Evolutionary conservation across 768 basidiomycete species (phyloP).

Genomic region (Tremella fuciformis): DNA sequence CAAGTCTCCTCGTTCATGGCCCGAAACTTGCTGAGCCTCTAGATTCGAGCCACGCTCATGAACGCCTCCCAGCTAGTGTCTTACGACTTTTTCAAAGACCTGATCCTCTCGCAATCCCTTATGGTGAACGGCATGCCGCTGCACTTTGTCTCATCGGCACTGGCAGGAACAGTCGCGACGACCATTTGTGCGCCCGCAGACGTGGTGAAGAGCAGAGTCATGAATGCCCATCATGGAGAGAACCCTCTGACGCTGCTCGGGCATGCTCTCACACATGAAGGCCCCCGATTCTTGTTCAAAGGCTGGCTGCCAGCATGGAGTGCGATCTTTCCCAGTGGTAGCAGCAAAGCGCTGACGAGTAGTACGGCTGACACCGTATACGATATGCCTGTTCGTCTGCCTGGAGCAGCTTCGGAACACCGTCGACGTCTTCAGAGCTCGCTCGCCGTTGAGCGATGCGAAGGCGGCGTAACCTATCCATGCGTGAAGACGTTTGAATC

Average conservation of each 20-base stretch:
- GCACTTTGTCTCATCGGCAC: slow-evolving; percentile 46
- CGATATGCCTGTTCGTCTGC: slow-evolving; percentile 50
- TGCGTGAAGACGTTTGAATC: too few species aligned
- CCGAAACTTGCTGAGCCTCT: not conserved
- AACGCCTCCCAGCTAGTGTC: slow-evolving; percentile 49
- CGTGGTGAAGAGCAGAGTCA: slow-evolving; percentile 48
- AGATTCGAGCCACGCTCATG: slow-evolving; percentile 50
- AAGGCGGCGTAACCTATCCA: too few species aligned
- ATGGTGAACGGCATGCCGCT: slow-evolving; percentile 43
- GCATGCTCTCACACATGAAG: slow-evolving; percentile 35
- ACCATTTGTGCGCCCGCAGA: slow-evolving; percentile 51
- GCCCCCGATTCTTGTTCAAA: slow-evolving; percentile 49
- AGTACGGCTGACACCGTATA: slow-evolving; percentile 49
- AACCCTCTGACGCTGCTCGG: slow-evolving; percentile 29
- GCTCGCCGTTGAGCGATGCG: not conserved
- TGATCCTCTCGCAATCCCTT: slow-evolving; percentile 29
- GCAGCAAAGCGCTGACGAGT: not conserved
- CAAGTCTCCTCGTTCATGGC: slow-evolving; percentile 15
- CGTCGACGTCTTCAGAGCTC: slow-evolving; percentile 24
- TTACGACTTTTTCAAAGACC: slow-evolving; percentile 50
- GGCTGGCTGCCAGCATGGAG: slow-evolving; percentile 52
- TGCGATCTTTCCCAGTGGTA: slow-evolving; percentile 15
- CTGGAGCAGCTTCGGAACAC: slow-evolving; percentile 49
- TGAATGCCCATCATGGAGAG: slow-evolving; percentile 34
- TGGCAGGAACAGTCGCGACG: slow-evolving; percentile 49